Conservation (phyloP, 805 yeast species). For the Hanseniaspora valbyensis region DNA sequence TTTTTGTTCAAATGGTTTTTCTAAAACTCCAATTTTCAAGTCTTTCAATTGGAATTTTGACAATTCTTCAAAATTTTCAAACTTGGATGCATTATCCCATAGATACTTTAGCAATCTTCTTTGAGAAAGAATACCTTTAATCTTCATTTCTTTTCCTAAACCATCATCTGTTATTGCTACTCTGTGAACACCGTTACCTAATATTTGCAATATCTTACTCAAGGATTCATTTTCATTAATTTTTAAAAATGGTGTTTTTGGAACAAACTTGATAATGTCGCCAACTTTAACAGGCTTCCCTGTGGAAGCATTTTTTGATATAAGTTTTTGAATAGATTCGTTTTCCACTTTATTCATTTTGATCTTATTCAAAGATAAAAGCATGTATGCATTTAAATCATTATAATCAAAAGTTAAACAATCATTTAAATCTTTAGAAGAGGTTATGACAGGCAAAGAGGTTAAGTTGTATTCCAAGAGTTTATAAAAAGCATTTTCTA, state of each 20-base stretch:
- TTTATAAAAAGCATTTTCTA: constrained; percentile 80
- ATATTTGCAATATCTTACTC: constrained; percentile 64
- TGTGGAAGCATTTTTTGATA: constrained; percentile 51
- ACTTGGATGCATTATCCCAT: constrained; percentile 87
- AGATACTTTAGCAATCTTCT: constrained; percentile 72
- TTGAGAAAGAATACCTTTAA: constrained; percentile 82
- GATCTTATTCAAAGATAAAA: constrained; percentile 70
- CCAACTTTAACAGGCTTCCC: constrained; percentile 89
- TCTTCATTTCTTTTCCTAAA: constrained; percentile 35
- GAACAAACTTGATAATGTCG: constrained; percentile 72
- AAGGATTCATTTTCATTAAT: constrained; percentile 59
- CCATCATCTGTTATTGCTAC: constrained; percentile 57
- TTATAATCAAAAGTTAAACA: constrained; percentile 85
- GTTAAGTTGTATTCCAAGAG: constrained; percentile 64
- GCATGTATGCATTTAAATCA: constrained; percentile 75
- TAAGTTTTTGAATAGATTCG: constrained; percentile 7
- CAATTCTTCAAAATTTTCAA: constrained; percentile 67
- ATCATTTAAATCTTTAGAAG: constrained; percentile 31
- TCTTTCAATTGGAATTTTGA: constrained; percentile 59
- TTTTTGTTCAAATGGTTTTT: constrained; percentile 29
- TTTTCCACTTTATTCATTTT: constrained; percentile 27
- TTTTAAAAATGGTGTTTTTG: constrained; percentile 79
- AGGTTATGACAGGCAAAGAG: constrained; percentile 58
- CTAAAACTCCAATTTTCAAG: constrained; percentile 59
- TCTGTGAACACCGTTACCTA: constrained; percentile 94